Evolutionary conservation across 768 basidiomycete genomes (phyloP).

Genomic region (Macrolepiota albuminosa): DNA sequence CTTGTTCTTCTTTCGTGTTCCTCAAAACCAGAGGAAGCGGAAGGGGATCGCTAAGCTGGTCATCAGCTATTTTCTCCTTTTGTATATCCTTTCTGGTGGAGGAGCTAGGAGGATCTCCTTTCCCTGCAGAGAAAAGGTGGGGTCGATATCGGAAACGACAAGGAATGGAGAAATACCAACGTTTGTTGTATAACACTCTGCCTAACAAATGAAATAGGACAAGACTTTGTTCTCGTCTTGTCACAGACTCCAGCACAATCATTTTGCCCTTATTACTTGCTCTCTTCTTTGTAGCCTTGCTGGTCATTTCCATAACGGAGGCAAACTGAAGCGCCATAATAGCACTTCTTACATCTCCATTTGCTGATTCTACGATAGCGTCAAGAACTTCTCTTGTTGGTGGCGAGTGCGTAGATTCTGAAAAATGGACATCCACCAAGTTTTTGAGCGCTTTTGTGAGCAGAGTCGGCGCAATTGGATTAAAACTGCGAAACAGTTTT

Average conservation of each 20-base stretch:
- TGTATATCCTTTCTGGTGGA: slow-evolving; percentile 61
- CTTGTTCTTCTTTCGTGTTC: slow-evolving; percentile 63
- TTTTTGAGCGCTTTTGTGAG: slow-evolving; percentile 73
- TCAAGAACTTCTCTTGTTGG: slow-evolving; percentile 70
- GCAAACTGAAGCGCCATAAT: slow-evolving; percentile 92
- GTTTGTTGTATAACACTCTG: slow-evolving; percentile 92
- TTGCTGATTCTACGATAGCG: slow-evolving; percentile 69
- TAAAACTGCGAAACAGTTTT: slow-evolving; percentile 54
- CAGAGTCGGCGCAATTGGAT: slow-evolving; percentile 86
- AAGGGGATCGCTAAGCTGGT: slow-evolving; percentile 46
- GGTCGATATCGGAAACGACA: background rate
- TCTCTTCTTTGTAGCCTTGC: slow-evolving; percentile 30
- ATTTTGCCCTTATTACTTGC: slow-evolving; percentile 21
- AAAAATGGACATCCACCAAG: slow-evolving; percentile 47
- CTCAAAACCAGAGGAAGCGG: slow-evolving; percentile 55
- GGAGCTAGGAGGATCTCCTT: slow-evolving; percentile 59
- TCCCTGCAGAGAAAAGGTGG: slow-evolving; percentile 42
- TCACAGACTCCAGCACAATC: slow-evolving; percentile 64
- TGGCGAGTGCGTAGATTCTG: slow-evolving; percentile 24
- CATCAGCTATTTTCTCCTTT: slow-evolving; percentile 55
- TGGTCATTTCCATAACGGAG: slow-evolving; percentile 42
- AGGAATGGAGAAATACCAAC: slow-evolving; percentile 39
- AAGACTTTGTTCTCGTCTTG: slow-evolving; percentile 80
- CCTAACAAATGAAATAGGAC: slow-evolving; percentile 91
- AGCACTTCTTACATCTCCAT: slow-evolving; percentile 91